phyloP scores from a whole-genome alignment of 345 rosid species.

The Microcos paniculata region DNA sequence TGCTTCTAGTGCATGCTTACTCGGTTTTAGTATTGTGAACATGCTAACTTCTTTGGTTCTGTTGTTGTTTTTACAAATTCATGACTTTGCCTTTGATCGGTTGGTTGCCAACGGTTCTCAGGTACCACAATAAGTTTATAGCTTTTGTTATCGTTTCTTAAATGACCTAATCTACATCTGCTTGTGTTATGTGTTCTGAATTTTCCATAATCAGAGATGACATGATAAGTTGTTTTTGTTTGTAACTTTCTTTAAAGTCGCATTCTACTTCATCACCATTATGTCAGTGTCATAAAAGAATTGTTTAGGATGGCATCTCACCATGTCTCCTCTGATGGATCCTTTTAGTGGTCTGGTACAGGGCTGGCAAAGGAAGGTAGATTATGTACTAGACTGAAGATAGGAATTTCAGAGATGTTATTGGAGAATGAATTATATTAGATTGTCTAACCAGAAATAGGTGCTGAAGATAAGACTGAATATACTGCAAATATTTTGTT shows the following conservation, averaged over 20 bases:
- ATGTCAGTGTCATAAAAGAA: background rate
- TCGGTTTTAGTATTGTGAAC: background rate
- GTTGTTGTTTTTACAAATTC: slow-evolving; percentile 49
- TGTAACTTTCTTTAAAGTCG: too few species aligned
- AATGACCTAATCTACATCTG: background rate
- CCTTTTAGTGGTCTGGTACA: background rate
- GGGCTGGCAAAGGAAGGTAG: background rate
- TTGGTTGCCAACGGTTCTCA: slow-evolving; percentile 78
- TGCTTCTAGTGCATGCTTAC: background rate
- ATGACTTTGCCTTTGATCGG: slow-evolving; percentile 91
- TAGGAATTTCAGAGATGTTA: background rate
- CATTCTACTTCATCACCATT: background rate
- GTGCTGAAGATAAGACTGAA: too few species aligned
- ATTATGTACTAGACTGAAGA: background rate
- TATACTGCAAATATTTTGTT: too few species aligned
- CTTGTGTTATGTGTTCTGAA: background rate
- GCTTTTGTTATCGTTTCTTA: background rate
- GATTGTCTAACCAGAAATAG: background rate
- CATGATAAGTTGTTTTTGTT: background rate
- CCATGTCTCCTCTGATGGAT: background rate
- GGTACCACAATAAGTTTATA: slow-evolving; percentile 37
- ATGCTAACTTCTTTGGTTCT: background rate
- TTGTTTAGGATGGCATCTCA: background rate
- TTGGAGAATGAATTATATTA: background rate
- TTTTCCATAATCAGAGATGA: background rate